phyloP scores from a whole-genome alignment of 2,329 filamentous ascomycete species.

The Fusarium sp. region DNA sequence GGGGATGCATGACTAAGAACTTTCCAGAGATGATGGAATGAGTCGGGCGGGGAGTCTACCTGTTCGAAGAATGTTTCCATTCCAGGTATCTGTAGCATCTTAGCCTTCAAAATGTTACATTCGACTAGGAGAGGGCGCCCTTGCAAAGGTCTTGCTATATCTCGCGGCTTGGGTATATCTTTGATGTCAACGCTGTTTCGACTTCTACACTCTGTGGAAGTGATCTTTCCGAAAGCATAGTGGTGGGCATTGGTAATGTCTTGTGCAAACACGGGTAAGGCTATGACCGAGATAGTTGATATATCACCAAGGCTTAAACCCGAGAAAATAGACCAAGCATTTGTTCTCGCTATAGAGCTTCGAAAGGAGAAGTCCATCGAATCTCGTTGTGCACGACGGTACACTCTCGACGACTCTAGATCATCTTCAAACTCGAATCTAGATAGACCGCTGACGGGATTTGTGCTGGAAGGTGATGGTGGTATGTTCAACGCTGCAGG shows the following conservation, averaged over 20 bases:
- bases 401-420: background rate
- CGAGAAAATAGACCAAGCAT: background rate
- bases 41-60: background rate
- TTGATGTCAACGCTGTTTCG: background rate
- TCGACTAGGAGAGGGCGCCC: background rate
- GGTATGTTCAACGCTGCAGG: rapidly evolving
- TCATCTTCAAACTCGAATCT: slow-evolving; percentile 1
- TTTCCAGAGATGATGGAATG: background rate
- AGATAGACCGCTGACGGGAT: rapidly evolving
- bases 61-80: background rate
- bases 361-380: background rate
- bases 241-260: background rate
- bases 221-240: too few species aligned
- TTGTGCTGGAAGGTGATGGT: rapidly evolving
- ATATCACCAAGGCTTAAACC: background rate
- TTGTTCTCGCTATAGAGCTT: background rate
- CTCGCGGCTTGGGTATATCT: background rate
- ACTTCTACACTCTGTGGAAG: too few species aligned
- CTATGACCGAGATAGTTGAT: background rate
- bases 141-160: background rate
- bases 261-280: rapidly evolving
- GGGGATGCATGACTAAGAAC: background rate
- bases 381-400: background rate
- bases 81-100: background rate
- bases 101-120: background rate